Evolutionary conservation across 768 basidiomycete species (phyloP).

Genomic region (Tricholoma flavovirens): DNA sequence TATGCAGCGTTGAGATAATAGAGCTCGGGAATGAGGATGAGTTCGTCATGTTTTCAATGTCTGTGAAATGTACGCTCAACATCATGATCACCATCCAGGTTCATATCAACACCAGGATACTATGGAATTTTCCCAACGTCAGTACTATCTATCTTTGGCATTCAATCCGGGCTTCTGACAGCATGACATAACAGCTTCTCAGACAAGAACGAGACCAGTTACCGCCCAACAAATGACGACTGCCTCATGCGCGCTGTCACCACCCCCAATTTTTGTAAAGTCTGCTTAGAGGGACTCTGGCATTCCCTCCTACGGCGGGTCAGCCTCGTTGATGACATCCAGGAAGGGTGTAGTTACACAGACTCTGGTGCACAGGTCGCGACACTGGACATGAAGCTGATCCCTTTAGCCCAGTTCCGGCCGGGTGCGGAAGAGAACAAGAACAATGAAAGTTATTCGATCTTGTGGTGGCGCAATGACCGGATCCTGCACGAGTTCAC

Average conservation of each 20-base stretch:
- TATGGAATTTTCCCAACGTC: conserved; percentile 74
- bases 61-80: not conserved
- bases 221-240: conserved; percentile 78
- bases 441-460: conserved; percentile 45
- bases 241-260: conserved; percentile 77
- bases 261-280: conserved; percentile 67
- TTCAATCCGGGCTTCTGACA: not conserved
- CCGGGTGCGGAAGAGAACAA: conserved; percentile 18
- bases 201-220: conserved; percentile 55
- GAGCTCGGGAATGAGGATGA: conserved; percentile 64
- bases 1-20: conserved; percentile 72
- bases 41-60: conserved; percentile 31
- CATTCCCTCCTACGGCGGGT: conserved; percentile 52
- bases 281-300: conserved; percentile 74
- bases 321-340: conserved; percentile 54
- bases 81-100: conserved; percentile 40
- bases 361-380: conserved; percentile 17
- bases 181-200: conserved; percentile 46
- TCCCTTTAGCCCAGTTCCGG: conserved; percentile 58
- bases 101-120: conserved; percentile 48
- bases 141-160: conserved; percentile 18
- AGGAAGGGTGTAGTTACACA: conserved; percentile 30
- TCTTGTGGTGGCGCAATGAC: conserved; percentile 52
- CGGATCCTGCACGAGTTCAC: conserved; percentile 35
- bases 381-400: conserved; percentile 41